Conservation (phyloP, 768 basidiomycete genomes). For the Psilocybe tampanensis region DNA sequence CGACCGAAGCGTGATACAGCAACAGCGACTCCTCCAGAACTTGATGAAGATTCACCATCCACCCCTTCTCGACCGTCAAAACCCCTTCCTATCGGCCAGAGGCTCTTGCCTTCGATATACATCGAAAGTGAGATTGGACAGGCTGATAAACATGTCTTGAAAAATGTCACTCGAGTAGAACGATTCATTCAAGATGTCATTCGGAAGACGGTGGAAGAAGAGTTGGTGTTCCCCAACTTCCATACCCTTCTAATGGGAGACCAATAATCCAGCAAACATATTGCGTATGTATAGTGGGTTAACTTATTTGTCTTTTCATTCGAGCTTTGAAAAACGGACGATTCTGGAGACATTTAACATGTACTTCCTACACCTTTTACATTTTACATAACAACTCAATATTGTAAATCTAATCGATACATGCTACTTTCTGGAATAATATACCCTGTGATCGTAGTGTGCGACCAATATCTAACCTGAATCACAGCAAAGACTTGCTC, state of each 20-base stretch:
- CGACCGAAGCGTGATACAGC: slow-evolving; percentile 52
- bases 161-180: slow-evolving; percentile 95
- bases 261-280: slow-evolving; percentile 5
- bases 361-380: neutral
- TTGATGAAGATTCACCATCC: slow-evolving; percentile 55
- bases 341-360: neutral
- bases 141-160: slow-evolving; percentile 91
- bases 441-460: neutral
- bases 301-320: neutral
- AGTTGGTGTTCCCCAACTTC: slow-evolving; percentile 95
- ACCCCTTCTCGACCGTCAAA: slow-evolving; percentile 52
- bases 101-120: slow-evolving; percentile 81
- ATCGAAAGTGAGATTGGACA: slow-evolving; percentile 99
- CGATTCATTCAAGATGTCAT: slow-evolving; percentile 95
- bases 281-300: neutral
- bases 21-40: slow-evolving; percentile 56
- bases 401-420: slow-evolving; percentile 5
- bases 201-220: slow-evolving; percentile 93
- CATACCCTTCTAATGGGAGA: slow-evolving; percentile 72
- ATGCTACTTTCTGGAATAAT: neutral
- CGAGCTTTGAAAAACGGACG: neutral
- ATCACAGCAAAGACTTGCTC: slow-evolving; percentile 70
- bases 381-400: neutral
- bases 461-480: neutral
- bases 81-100: slow-evolving; percentile 77